Evolutionary conservation across 1,284 basidiomycete genomes (phyloP), one percentile per base, ranked within the genome.

Genomic region (Apiotrichum porosum): DNA sequence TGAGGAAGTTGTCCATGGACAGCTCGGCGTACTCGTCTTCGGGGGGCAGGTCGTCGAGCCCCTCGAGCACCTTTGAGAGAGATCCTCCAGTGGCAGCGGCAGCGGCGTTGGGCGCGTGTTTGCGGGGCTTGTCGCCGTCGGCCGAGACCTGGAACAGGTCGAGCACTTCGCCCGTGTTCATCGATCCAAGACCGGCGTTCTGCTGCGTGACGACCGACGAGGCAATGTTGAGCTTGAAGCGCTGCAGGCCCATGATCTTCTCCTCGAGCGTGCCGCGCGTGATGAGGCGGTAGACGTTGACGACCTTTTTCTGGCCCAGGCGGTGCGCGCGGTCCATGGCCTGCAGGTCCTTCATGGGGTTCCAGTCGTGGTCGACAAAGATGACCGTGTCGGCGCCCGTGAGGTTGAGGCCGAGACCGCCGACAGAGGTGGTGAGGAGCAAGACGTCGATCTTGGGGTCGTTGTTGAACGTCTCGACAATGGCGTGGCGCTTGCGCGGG

Each of bases 361-460:
- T 99, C 95, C 95, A 98, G 71, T 99, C 95, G 70, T 98, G 95
- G 71, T 99, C 95, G 40, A 98, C 91, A 64, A 99, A 98, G 57
- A 99, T 97, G 57, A 99, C 95, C 1, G 95, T 98, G 71, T 98
- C 95, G 9, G 95, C 95, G 21, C 95, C 94, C 0, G 95, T 99
- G 58, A 99, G 76, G 18, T 95, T 99, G 58, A 99, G 75, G 2
- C 95, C 95, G 13, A 99, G 77, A 6, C 95, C 95, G 52, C 95
- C 95, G 38, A 99, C 94, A 57, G 92, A 89, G 0, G 95, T 99
- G 0, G 95, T 99, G 51, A 99, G 79, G 17, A 99, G 78, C 19
- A 99, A 77, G 56, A 92, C 94, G 70, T 99, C 95, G 63, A 99
- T 98, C 63, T 88, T 91, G 0, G 95, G 94, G 71, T 99, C 95